Percentiles rank a stretch among this genome's conserved stretches.
These are phyloP conservation scores for Juglanconis oblonga DNA, from an alignment of 2,329 filamentous ascomycete genomes.

Conservation along the genomic window DNA sequence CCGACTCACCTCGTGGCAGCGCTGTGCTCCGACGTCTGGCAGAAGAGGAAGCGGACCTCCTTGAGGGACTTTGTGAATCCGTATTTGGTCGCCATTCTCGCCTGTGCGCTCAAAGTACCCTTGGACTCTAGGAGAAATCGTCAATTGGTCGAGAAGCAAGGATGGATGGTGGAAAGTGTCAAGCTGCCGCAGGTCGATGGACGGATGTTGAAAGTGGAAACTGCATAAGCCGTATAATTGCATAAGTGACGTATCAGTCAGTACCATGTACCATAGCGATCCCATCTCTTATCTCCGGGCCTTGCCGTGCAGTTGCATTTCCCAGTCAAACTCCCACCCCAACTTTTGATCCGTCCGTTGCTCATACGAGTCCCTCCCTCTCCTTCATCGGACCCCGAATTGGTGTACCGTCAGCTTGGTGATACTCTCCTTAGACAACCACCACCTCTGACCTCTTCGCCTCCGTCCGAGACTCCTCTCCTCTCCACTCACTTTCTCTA, in stretches of 20 bases:
- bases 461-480: background rate
- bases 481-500: background rate
- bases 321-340: background rate
- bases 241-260: background rate
- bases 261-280: background rate
- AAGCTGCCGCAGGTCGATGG: background rate
- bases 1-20: constrained; percentile 74
- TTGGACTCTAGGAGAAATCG: constrained; percentile 3
- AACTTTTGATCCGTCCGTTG: constrained; percentile 7
- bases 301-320: background rate
- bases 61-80: constrained; percentile 84
- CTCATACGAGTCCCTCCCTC: background rate
- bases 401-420: background rate
- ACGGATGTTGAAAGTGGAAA: background rate
- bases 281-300: constrained; percentile 13
- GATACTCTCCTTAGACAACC: background rate
- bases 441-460: background rate
- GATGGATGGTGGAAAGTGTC: constrained; percentile 13
- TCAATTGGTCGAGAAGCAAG: constrained; percentile 21
- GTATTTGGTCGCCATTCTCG: constrained; percentile 85
- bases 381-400: constrained; percentile 15
- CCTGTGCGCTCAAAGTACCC: constrained; percentile 10
- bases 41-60: constrained; percentile 96
- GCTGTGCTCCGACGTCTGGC: constrained; percentile 89
- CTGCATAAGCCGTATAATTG: background rate